Conservation (phyloP, 768 basidiomycete genomes). For the Boletellus ananas region DNA sequence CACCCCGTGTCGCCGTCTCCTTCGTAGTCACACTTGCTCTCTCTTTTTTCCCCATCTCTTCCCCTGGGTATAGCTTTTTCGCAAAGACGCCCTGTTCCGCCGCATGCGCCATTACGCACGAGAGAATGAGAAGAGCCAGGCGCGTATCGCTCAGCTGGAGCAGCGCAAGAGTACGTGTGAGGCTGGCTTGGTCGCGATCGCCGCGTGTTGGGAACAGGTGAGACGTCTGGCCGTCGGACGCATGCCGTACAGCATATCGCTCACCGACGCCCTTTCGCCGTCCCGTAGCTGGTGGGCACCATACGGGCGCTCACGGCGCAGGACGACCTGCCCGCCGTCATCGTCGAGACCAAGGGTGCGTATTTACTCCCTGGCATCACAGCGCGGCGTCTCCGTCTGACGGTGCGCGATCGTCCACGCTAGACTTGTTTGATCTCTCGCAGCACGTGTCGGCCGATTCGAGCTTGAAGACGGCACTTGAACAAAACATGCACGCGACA, state of each 20-base stretch:
- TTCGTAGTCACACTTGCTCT: slow-evolving; percentile 21
- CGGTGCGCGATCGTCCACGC: background rate
- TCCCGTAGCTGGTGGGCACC: slow-evolving; percentile 58
- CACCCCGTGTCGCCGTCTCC: slow-evolving; percentile 18
- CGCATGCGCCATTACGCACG: slow-evolving; percentile 81
- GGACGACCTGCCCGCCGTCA: slow-evolving; percentile 44
- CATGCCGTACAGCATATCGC: background rate
- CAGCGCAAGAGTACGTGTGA: slow-evolving; percentile 62
- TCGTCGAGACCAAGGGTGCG: slow-evolving; percentile 42
- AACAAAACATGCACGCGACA: slow-evolving; percentile 55
- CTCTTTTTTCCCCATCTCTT: slow-evolving; percentile 1
- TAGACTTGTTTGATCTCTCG: slow-evolving; percentile 33
- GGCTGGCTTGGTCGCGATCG: slow-evolving; percentile 67
- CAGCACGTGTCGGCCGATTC: slow-evolving; percentile 30
- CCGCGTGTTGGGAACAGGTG: slow-evolving; percentile 81
- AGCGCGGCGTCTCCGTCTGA: background rate
- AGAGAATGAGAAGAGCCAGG: slow-evolving; percentile 62
- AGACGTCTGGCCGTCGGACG: slow-evolving; percentile 3
- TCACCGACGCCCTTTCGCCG: background rate
- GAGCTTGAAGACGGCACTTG: slow-evolving; percentile 40
- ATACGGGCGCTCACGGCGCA: slow-evolving; percentile 56
- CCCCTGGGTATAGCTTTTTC: slow-evolving; percentile 54
- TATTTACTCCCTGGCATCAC: background rate
- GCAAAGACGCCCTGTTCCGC: slow-evolving; percentile 82
- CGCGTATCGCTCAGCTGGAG: slow-evolving; percentile 62